Evolutionary conservation across 2,329 filamentous ascomycete species (phyloP), one percentile per base, ranked within the genome.

Genomic region (Sphaerulina vaccinii): DNA sequence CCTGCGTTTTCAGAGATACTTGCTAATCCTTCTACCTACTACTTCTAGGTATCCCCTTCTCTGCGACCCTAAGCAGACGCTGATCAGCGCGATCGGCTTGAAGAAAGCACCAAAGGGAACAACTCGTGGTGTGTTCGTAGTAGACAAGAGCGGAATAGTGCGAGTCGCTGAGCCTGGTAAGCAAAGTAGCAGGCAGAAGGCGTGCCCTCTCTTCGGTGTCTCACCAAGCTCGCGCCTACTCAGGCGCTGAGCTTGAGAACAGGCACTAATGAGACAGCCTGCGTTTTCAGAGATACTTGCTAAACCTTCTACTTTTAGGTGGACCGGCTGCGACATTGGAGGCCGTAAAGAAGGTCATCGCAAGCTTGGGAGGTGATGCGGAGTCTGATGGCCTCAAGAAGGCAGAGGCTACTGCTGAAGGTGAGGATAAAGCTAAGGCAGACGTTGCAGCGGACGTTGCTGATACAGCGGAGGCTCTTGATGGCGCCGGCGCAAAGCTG

Each of bases 61-160:
- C 35, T 97, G 91, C 74, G 91, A 99, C 70, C 81, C 85, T 5
- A 73, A 75, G 45, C 82, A 80, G 22, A 84, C 82, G 2, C 80
- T 99, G 53, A 95, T 97, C 64, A 77, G 71, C 10, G 90, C 90
- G 49, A 87, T 97, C 68, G 92, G 91, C n/a, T 74, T 97, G 60
- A 91, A 90, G 75, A 96, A 96, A 76, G 71, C 77, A 6, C 86
- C 87, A 39, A 88, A 84, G 71, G 86, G 89, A 55, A 95, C 90
- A 13, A 83, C 81, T 43, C 84, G 93, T 57, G 93, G 92, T 59
- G 90, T 97, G 33, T 95, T 96, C 63, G 88, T 89, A 44, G 79
- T 97, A 48, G 59, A 65, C 51, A 71, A 71, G 54, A 69, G 79
- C 19, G 91, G 90, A 52, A 90, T 91, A 70, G 83, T 95, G 18